Evolutionary conservation across 352 stramenopile species (phyloP), one percentile per base, ranked within the genome.

Genomic region (Phytophthora aleatoria): DNA sequence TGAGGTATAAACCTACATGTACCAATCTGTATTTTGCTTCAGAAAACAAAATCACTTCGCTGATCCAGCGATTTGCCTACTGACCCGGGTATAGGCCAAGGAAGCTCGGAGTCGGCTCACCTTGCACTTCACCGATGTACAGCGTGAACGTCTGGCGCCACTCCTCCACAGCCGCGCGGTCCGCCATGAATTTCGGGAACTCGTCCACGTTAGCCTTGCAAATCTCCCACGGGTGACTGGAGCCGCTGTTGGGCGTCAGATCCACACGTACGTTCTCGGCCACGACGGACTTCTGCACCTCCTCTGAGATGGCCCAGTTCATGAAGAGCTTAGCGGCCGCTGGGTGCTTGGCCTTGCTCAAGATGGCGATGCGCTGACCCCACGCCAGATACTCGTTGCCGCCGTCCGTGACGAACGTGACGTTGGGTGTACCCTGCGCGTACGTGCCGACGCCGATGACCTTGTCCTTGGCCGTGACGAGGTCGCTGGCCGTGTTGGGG

Each of bases 41-140:
- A 35, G 30, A 8, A 36, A 36, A 12, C 5, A 11, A 36, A 36
- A 36, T 36, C 31, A 36, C 31, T 36, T 36, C 8, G 31, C 31
- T n/a, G 35, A 15, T 41, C 5, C 1, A 41, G 35, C 12, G 26
- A 27, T 26, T 45, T 3, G 5, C 26, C 75, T 66, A 82, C 36
- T 60, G 33, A 16, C 75, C 73, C 20, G 72, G 74, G 51, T 80
- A 53, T n/a, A 89, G 45, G 27, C 73, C 77, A 28, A 81, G 63
- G 45, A 54, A 55, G 4, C 77, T 76, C 1, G 69, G 70, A 8
- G 64, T 81, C 36, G 75, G 68, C 60, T 76, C 54, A 63, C 73
- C 75, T 42, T 72, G 63, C 39, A 85, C 77, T 42, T 89, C 77
- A 28, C 75, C 76, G 50, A 89, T 77, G 80, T 85, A 87, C 33